phyloP scores from a whole-genome alignment of 805 yeast species.

The Myxozyma vanderwaltii region DNA sequence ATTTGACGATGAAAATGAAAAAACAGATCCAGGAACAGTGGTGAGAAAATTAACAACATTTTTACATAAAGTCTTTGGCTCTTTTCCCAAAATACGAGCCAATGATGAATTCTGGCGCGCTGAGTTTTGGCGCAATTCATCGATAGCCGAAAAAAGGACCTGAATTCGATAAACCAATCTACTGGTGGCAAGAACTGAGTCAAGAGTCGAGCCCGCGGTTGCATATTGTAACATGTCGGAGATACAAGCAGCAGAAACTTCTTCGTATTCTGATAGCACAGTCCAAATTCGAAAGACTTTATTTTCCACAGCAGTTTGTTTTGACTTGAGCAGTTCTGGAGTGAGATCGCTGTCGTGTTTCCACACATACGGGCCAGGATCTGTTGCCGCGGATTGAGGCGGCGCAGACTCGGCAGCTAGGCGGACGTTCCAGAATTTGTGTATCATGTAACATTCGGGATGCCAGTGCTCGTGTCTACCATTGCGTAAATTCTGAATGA shows the following conservation, averaged over 20 bases:
- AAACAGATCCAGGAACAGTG: constrained; percentile 63
- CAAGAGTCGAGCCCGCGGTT: constrained; percentile 66
- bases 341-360: constrained; percentile 45
- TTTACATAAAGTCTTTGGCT: constrained; percentile 85
- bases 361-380: constrained; percentile 27
- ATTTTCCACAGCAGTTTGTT: constrained; percentile 68
- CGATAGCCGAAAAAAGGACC: constrained; percentile 75
- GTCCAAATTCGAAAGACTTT: constrained; percentile 74
- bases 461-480: constrained; percentile 97
- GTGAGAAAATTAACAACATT: constrained; percentile 89
- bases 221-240: constrained; percentile 89
- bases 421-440: constrained; percentile 92
- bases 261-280: constrained; percentile 84
- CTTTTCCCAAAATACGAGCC: constrained; percentile 43
- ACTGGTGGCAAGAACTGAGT: constrained; percentile 72
- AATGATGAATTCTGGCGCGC: constrained; percentile 9
- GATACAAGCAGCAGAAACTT: constrained; percentile 82
- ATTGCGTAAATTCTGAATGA: constrained; percentile 87
- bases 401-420: constrained; percentile 52
- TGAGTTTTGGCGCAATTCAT: constrained; percentile 43
- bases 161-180: constrained; percentile 72
- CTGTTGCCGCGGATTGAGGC: constrained; percentile 47
- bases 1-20: constrained; percentile 11
- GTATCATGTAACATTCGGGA: constrained; percentile 98
- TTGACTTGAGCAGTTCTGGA: constrained; percentile 49